Conservation (phyloP, 345 rosid species). For the Eucalyptus victrix region DNA sequence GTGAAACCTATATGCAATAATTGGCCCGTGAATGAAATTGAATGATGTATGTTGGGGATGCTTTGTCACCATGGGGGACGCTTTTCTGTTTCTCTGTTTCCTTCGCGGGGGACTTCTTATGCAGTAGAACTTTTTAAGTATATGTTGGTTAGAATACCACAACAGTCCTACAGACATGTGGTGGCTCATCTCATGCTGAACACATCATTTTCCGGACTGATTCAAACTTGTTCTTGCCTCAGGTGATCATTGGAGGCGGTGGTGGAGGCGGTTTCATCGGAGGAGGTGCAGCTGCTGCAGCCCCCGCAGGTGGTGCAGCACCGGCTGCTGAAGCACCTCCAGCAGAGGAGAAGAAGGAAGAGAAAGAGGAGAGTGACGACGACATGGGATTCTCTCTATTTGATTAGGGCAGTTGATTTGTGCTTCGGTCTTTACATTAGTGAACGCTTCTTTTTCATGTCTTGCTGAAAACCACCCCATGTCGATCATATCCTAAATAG, state of each 20-base stretch:
- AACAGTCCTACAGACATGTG: not conserved
- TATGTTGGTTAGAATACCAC: not conserved
- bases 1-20: not conserved
- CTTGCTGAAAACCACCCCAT: not conserved
- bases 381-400: conserved; percentile 69
- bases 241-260: conserved; percentile 48
- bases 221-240: not conserved
- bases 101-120: not conserved
- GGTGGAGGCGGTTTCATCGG: conserved; percentile 30
- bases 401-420: conserved; percentile 13
- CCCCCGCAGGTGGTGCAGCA: conserved; percentile 28
- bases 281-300: conserved; percentile 30
- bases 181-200: not conserved
- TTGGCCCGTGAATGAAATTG: not conserved
- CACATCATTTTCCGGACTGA: not conserved
- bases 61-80: not conserved
- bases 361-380: conserved; percentile 49
- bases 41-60: not conserved
- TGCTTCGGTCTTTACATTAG: not conserved
- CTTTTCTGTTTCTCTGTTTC: not conserved
- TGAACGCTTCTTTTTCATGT: not conserved
- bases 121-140: not conserved
- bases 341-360: conserved; percentile 53
- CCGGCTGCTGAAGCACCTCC: conserved; percentile 33
- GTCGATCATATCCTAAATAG: not conserved